phyloP scores from a whole-genome alignment of 306 rosid species.

The Erythrophleum fordii region DNA sequence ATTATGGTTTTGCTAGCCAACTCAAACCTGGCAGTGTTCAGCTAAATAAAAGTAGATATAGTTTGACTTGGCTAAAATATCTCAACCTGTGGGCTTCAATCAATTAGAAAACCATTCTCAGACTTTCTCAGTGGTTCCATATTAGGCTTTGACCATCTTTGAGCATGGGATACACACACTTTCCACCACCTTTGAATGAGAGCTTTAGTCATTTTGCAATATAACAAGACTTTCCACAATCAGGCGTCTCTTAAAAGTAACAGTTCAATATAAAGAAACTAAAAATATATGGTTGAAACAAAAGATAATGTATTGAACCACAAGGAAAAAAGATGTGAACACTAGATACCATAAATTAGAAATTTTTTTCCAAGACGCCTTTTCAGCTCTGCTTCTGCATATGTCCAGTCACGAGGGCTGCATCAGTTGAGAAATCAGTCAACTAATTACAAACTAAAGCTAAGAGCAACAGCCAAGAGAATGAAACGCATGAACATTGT shows the following conservation, averaged over 20 bases:
- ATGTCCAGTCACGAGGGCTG: constrained; percentile 94
- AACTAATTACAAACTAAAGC: constrained; percentile 34
- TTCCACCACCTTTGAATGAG: constrained; percentile 27
- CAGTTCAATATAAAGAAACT: constrained; percentile 17
- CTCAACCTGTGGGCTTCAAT: background rate
- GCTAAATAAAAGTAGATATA: constrained; percentile 11
- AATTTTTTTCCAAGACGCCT: constrained; percentile 77
- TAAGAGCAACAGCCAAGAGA: constrained; percentile 22
- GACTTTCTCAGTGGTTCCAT: background rate
- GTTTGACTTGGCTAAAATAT: constrained; percentile 32
- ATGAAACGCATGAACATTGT: constrained; percentile 22
- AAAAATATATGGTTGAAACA: background rate
- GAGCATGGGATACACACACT: constrained; percentile 19
- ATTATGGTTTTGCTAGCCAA: constrained; percentile 28
- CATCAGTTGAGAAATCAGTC: constrained; percentile 50
- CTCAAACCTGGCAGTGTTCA: constrained; percentile 22
- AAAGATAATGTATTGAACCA: constrained; percentile 18
- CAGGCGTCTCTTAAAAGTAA: constrained; percentile 24
- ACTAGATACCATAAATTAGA: constrained; percentile 68
- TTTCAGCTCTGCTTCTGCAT: constrained; percentile 82
- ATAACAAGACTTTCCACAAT: background rate
- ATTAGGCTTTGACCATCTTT: background rate
- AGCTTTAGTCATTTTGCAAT: constrained; percentile 8
- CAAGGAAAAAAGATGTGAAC: constrained; percentile 14
- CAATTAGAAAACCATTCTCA: background rate